phyloP scores from a whole-genome alignment of 345 rosid genomes.

The Raphanus sativus region DNA sequence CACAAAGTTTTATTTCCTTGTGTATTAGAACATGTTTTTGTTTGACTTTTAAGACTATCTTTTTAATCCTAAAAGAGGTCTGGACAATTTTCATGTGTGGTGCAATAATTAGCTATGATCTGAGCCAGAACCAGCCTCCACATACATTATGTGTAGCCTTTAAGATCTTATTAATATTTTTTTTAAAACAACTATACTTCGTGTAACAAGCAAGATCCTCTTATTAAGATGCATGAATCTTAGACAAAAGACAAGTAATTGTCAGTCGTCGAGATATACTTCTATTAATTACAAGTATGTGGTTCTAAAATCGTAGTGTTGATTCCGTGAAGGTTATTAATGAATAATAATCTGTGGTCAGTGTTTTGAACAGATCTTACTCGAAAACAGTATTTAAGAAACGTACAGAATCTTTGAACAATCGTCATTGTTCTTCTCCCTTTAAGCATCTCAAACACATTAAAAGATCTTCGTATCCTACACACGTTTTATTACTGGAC shows the following conservation, averaged over 20 bases:
- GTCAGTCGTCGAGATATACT: slow-evolving; percentile 24
- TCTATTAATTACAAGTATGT: slow-evolving; percentile 11
- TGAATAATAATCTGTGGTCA: not conserved
- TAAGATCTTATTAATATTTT: not conserved
- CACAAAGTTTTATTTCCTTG: not conserved
- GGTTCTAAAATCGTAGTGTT: slow-evolving; percentile 2
- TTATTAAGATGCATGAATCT: slow-evolving; percentile 36
- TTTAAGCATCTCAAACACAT: slow-evolving; percentile 25
- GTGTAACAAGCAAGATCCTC: slow-evolving; percentile 11
- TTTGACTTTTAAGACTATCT: not conserved
- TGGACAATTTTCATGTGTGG: not conserved
- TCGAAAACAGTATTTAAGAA: slow-evolving; percentile 9
- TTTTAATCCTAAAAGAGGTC: not conserved
- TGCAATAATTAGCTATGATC: not conserved
- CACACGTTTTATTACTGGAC: slow-evolving; percentile 17
- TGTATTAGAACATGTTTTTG: not conserved
- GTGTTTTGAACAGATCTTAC: slow-evolving; percentile 19
- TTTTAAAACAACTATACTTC: not conserved
- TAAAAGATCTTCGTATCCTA: slow-evolving; percentile 20
- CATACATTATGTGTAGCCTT: not conserved
- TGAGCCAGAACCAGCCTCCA: slow-evolving; percentile 3
- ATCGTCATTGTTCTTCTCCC: slow-evolving; percentile 28
- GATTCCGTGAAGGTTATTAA: slow-evolving; percentile 28
- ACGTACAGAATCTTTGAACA: slow-evolving; percentile 21
- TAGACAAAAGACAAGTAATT: slow-evolving; percentile 21